Evolutionary conservation across 2,329 filamentous ascomycete genomes (phyloP).

Genomic region (Fusarium sp.): DNA sequence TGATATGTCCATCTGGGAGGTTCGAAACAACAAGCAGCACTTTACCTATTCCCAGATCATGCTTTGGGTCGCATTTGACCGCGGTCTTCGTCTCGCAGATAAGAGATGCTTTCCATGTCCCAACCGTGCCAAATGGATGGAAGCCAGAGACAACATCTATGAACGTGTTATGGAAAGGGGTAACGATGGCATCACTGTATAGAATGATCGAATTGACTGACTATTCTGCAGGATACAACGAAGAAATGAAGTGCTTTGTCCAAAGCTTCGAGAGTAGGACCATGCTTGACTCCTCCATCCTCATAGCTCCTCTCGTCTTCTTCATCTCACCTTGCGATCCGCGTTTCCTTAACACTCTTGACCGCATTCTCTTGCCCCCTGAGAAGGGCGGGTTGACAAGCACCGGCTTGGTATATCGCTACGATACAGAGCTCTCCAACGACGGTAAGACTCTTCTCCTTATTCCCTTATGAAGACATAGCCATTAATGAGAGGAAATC

Average conservation of each 20-base stretch:
- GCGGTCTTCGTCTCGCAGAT: conserved; percentile 77
- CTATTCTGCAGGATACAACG: conserved; percentile 69
- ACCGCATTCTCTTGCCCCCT: conserved; percentile 75
- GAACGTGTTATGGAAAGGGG: conserved; percentile 82
- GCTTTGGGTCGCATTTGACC: conserved; percentile 85
- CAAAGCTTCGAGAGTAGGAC: conserved; percentile 81
- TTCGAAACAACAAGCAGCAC: conserved; percentile 78
- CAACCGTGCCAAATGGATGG: conserved; percentile 73
- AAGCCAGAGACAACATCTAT: conserved; percentile 73
- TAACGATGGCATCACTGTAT: conserved; percentile 21
- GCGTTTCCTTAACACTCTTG: conserved; percentile 77
- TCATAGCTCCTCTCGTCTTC: conserved; percentile 83
- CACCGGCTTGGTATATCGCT: conserved; percentile 80
- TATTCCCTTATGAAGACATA: neutral
- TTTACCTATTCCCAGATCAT: conserved; percentile 87
- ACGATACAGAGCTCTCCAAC: conserved; percentile 74
- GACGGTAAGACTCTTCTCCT: conserved; percentile 65
- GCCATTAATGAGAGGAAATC: conserved; percentile 6
- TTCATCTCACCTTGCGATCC: conserved; percentile 83
- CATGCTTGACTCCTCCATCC: conserved; percentile 77
- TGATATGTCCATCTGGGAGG: conserved; percentile 89
- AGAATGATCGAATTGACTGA: conserved; percentile 1
- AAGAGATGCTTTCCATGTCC: conserved; percentile 82
- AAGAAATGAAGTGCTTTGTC: conserved; percentile 74
- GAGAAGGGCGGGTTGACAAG: conserved; percentile 81